Evolutionary conservation across 768 basidiomycete species (phyloP).

Genomic region (Pseudohyphozyma bogoriensis): DNA sequence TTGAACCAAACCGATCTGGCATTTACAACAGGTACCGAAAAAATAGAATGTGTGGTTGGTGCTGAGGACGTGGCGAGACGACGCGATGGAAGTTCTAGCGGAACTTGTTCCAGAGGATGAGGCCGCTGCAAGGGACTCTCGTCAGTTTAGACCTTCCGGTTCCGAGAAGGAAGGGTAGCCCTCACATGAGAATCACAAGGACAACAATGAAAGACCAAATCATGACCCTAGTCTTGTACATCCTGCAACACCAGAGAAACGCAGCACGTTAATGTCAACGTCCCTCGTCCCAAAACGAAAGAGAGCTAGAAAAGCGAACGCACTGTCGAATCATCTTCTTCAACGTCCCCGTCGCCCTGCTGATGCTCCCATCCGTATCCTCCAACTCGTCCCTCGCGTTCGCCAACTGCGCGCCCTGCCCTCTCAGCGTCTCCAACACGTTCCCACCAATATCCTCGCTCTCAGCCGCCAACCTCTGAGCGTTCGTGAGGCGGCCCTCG

Average conservation of each 20-base stretch:
- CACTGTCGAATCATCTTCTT: slow-evolving; percentile 42
- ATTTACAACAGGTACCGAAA: too few relatives aligned
- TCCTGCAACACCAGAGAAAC: slow-evolving; percentile 30
- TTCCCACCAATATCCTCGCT: slow-evolving; percentile 42
- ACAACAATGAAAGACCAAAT: slow-evolving; percentile 39
- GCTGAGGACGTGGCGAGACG: not conserved
- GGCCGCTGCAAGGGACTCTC: not conserved
- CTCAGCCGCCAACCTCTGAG: slow-evolving; percentile 41
- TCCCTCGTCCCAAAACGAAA: too few relatives aligned
- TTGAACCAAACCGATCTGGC: too few relatives aligned
- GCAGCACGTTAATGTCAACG: not conserved
- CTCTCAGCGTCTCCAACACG: slow-evolving; percentile 38
- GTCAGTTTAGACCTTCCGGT: not conserved
- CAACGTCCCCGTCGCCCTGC: slow-evolving; percentile 39
- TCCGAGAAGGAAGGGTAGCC: not conserved
- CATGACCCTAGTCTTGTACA: slow-evolving; percentile 40
- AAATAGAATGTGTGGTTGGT: not conserved
- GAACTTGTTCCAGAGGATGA: slow-evolving; percentile 32
- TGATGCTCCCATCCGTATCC: slow-evolving; percentile 40
- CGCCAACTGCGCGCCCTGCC: slow-evolving; percentile 41
- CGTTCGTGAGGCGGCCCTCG: slow-evolving; percentile 38
- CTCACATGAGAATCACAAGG: slow-evolving; percentile 34
- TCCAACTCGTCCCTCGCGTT: slow-evolving; percentile 35
- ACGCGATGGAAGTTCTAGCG: too few relatives aligned
- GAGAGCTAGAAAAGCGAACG: slow-evolving; percentile 19